Evolutionary conservation across 805 yeast genomes (phyloP).

Genomic region (Sugiyamaella floridensis): DNA sequence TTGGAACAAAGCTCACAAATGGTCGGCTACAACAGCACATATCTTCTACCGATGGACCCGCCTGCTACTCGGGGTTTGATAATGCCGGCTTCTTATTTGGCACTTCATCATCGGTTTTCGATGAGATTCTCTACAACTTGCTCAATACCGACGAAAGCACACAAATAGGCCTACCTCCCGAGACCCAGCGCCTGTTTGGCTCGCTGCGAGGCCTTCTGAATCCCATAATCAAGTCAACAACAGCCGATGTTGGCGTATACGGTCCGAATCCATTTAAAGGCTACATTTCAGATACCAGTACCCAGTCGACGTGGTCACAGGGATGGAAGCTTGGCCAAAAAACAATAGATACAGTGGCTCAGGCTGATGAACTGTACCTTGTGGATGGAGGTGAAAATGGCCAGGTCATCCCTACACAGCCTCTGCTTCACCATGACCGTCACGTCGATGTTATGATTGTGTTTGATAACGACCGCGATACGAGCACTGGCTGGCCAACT

Average conservation of each 20-base stretch:
- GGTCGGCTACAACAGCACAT: conserved; percentile 45
- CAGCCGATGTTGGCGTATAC: conserved; percentile 63
- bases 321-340: conserved; percentile 26
- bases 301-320: not conserved
- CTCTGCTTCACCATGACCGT: conserved; percentile 55
- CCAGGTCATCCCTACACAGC: conserved; percentile 59
- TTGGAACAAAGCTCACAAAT: conserved; percentile 57
- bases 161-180: not conserved
- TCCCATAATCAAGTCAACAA: conserved; percentile 10
- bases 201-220: not conserved
- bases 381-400: conserved; percentile 72
- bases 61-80: conserved; percentile 66
- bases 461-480: conserved; percentile 29
- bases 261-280: conserved; percentile 65
- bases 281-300: conserved; percentile 21
- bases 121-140: conserved; percentile 41
- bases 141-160: not conserved
- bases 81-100: conserved; percentile 78
- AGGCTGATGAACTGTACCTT: conserved; percentile 40
- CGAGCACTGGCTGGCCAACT: conserved; percentile 31
- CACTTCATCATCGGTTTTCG: conserved; percentile 70
- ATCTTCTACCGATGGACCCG: not conserved
- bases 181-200: not conserved
- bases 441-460: conserved; percentile 60
- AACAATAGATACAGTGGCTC: conserved; percentile 28